phyloP scores from a whole-genome alignment of 192 early-diverging fungal genomes.

The Backusella mclennaniae region DNA sequence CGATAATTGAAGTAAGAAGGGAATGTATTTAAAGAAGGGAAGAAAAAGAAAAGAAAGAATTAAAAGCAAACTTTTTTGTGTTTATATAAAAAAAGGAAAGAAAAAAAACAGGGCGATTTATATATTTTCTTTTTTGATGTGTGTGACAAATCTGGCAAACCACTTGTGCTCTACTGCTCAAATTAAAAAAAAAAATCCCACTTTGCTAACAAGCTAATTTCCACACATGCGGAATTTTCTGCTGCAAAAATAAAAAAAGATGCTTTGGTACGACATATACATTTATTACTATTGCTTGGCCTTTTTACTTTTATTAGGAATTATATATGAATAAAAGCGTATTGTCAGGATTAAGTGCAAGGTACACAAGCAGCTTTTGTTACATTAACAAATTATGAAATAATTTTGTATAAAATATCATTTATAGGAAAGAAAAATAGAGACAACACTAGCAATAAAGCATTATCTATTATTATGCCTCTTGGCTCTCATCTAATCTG shows the following conservation, averaged over 20 bases:
- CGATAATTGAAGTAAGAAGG: background rate
- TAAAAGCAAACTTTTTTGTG: background rate
- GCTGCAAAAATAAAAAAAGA: background rate
- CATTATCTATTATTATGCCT: background rate
- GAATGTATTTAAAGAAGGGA: background rate
- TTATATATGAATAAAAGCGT: background rate
- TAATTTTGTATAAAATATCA: background rate
- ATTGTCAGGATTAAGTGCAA: background rate
- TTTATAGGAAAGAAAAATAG: background rate
- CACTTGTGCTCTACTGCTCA: slow-evolving; percentile 11
- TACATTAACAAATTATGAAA: background rate
- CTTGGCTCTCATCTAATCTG: slow-evolving; percentile 1
- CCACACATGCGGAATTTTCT: background rate
- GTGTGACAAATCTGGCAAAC: slow-evolving; percentile 3
- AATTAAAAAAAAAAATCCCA: background rate
- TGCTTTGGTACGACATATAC: background rate
- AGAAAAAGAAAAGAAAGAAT: background rate
- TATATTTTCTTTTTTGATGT: background rate
- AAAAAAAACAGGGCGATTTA: background rate
- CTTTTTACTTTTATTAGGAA: slow-evolving; percentile 6
- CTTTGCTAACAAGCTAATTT: background rate
- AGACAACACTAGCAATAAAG: background rate
- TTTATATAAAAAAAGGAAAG: background rate
- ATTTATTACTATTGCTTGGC: slow-evolving; percentile 5
- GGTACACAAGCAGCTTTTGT: background rate